phyloP scores from a whole-genome alignment of 192 early-diverging fungal species.

The Funneliformis geosporum region DNA sequence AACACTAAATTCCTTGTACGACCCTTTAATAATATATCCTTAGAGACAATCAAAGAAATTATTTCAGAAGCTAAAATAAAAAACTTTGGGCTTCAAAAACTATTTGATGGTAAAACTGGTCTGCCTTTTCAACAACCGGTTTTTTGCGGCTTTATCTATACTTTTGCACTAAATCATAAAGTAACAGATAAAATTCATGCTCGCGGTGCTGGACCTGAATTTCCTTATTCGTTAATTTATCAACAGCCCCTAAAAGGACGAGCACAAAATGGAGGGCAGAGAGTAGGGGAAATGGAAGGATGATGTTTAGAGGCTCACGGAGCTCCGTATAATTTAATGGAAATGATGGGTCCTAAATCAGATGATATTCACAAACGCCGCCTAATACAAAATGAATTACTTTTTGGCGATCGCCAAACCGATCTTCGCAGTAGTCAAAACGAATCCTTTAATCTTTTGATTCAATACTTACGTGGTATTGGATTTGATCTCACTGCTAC shows the following conservation, averaged over 20 bases:
- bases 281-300: constrained; percentile 18
- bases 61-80: constrained; percentile 21
- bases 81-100: constrained; percentile 17
- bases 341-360: constrained; percentile 17
- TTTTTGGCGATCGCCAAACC: background rate
- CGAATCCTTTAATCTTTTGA: constrained; percentile 19
- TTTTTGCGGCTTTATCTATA: constrained; percentile 20
- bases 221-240: constrained; percentile 20
- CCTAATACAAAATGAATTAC: background rate
- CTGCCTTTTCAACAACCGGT: constrained; percentile 23
- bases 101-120: constrained; percentile 27
- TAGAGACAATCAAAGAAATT: constrained; percentile 13
- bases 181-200: constrained; percentile 18
- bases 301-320: constrained; percentile 5
- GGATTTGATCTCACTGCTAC: constrained; percentile 3
- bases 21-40: background rate
- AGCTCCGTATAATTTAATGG: background rate
- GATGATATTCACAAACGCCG: constrained; percentile 3
- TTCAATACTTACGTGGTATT: constrained; percentile 21
- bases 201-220: background rate
- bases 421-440: background rate
- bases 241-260: constrained; percentile 19
- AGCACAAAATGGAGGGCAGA: constrained; percentile 9
- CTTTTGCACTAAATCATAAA: constrained; percentile 15
- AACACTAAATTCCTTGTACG: background rate